These are phyloP conservation scores for Gnomoniopsis sp. DNA, from an alignment of 2,329 filamentous ascomycete genomes.

Conservation along the genomic window DNA sequence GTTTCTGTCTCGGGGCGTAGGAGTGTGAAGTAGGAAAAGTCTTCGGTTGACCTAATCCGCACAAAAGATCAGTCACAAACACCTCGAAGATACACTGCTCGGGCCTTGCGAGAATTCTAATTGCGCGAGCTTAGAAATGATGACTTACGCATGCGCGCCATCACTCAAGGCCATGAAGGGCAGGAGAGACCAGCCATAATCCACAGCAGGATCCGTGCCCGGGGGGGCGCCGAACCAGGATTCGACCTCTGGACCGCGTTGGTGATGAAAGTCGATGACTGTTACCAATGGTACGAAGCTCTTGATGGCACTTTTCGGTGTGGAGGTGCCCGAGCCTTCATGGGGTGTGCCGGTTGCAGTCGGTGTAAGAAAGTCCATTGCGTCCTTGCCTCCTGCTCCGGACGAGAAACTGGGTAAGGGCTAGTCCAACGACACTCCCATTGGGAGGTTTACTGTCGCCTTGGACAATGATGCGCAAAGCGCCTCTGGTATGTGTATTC, in stretches of 20 bases:
- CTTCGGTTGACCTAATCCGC: conserved; percentile 69
- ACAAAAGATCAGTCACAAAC: background rate
- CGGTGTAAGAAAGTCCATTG: conserved; percentile 16
- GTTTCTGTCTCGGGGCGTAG: conserved; percentile 56
- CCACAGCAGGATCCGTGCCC: conserved; percentile 71
- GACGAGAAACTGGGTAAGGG: conserved; percentile 2
- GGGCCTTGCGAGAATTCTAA: conserved; percentile 1
- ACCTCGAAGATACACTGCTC: background rate
- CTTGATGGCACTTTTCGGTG: conserved; percentile 17
- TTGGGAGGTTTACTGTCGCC: background rate
- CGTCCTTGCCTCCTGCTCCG: background rate
- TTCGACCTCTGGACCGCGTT: conserved; percentile 87
- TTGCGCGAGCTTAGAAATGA: background rate
- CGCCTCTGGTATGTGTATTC: background rate
- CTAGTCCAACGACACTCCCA: conserved; percentile 6
- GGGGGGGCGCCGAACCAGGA: conserved; percentile 79
- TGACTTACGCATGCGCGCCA: conserved; percentile 84
- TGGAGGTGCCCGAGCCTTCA: conserved; percentile 11
- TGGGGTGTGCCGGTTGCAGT: conserved; percentile 12
- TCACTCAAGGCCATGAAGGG: conserved; percentile 97
- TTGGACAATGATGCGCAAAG: background rate
- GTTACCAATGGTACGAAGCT: conserved; percentile 68
- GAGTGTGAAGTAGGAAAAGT: conserved; percentile 98
- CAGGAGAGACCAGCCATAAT: conserved; percentile 86
- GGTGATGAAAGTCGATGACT: conserved; percentile 83